phyloP scores from a whole-genome alignment of 768 basidiomycete genomes.

The Pleurotus tuoliensis region DNA sequence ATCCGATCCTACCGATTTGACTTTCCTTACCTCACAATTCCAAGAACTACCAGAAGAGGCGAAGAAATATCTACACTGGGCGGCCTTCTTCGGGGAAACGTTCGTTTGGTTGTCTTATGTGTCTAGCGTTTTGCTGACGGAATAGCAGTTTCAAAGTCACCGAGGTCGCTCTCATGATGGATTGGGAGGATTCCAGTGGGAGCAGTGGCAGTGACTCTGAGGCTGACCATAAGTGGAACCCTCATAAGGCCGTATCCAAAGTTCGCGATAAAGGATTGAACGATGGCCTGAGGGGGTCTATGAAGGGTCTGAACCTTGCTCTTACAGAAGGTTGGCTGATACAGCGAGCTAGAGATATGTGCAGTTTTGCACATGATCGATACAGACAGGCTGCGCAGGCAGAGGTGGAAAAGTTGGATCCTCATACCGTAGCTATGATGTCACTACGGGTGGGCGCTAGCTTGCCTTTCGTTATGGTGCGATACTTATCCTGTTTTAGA shows the following conservation, averaged over 20 bases:
- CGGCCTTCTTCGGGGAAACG: slow-evolving; percentile 71
- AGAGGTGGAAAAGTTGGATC: slow-evolving; percentile 48
- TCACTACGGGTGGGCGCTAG: slow-evolving; percentile 50
- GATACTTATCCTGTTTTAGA: slow-evolving; percentile 29
- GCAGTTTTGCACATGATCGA: slow-evolving; percentile 70
- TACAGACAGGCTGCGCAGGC: slow-evolving; percentile 70
- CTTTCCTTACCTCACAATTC: slow-evolving; percentile 57
- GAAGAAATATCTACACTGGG: slow-evolving; percentile 65
- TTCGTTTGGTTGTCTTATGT: slow-evolving; percentile 24
- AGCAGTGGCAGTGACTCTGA: slow-evolving; percentile 53
- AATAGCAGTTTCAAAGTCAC: slow-evolving; percentile 61
- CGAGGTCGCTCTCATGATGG: slow-evolving; percentile 70
- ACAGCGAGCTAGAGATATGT: slow-evolving; percentile 71
- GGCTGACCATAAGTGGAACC: slow-evolving; percentile 44
- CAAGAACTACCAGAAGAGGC: slow-evolving; percentile 61
- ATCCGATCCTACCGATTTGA: slow-evolving; percentile 59
- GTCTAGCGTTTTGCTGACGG: background rate
- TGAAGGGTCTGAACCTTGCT: slow-evolving; percentile 65
- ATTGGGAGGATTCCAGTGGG: slow-evolving; percentile 61
- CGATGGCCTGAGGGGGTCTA: slow-evolving; percentile 47
- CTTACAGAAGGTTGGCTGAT: slow-evolving; percentile 73
- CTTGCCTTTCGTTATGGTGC: background rate
- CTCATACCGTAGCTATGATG: slow-evolving; percentile 57
- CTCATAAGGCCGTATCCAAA: slow-evolving; percentile 47
- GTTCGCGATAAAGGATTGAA: slow-evolving; percentile 38